A percentile compares a stretch with the other conserved stretches of the same genome.
These are phyloP conservation scores for Trichoderma reesei DNA, from an alignment of 495 filamentous ascomycete genomes.

Conservation along the genomic window DNA sequence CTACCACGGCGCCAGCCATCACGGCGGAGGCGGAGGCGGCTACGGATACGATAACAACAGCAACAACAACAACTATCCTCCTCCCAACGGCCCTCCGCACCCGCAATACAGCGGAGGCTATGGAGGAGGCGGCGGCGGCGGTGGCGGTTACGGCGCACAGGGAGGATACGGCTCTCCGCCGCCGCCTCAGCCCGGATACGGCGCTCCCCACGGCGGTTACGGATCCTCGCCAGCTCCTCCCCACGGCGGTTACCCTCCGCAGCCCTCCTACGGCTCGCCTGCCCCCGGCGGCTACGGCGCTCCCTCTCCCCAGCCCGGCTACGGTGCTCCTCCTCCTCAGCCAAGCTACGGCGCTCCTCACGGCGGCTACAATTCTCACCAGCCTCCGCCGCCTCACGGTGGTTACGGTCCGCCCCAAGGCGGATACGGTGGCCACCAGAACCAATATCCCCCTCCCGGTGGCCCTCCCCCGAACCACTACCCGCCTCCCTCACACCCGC, in stretches of 20 bases:
- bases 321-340: background rate
- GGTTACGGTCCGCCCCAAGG: constrained; percentile 1
- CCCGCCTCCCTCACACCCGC: constrained; percentile 21
- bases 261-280: background rate
- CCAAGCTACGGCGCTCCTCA: background rate
- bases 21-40: constrained; percentile 13
- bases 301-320: background rate
- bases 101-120: constrained; percentile 18
- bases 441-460: constrained; percentile 21
- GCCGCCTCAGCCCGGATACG: constrained; percentile 15
- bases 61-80: constrained; percentile 13
- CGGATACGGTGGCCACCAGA: constrained; percentile 13
- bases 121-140: background rate
- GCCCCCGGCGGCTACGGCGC: background rate
- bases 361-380: background rate
- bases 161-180: constrained; percentile 18
- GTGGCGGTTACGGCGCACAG: constrained; percentile 19
- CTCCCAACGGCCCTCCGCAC: constrained; percentile 16
- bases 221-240: constrained; percentile 14
- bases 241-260: constrained; percentile 9
- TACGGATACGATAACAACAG: constrained; percentile 13
- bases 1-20: constrained; percentile 16
- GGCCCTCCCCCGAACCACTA: background rate
- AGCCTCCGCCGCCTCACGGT: constrained; percentile 2
- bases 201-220: constrained; percentile 15